phyloP scores from a whole-genome alignment of 2,329 filamentous ascomycete genomes.

The Aspergillus sp. region DNA sequence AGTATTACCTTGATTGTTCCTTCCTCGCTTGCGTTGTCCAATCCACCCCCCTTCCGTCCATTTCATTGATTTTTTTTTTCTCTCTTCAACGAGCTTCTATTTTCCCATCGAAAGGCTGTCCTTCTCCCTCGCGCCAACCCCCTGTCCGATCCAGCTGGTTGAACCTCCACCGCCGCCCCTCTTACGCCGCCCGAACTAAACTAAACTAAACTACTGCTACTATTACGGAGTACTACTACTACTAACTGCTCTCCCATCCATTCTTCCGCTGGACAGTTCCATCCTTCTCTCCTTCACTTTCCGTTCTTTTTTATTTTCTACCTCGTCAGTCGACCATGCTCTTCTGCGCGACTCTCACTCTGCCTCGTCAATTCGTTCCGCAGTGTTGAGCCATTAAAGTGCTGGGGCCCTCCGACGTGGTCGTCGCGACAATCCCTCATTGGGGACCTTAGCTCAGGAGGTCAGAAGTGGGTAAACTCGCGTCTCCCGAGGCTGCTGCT shows the following conservation, averaged over 20 bases:
- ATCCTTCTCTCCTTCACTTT: conserved; percentile 2
- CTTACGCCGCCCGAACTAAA: not conserved
- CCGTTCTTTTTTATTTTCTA: conserved; percentile 7
- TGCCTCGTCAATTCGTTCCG: conserved; percentile 20
- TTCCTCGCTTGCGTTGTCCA: too few species aligned
- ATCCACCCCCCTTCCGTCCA: too few species aligned
- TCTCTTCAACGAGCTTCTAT: too few species aligned
- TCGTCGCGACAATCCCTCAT: not conserved
- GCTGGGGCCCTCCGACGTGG: not conserved
- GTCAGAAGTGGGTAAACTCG: conserved; percentile 4
- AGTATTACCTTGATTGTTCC: too few species aligned
- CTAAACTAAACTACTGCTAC: not conserved
- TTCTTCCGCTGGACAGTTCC: conserved; percentile 9
- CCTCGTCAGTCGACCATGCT: conserved; percentile 23
- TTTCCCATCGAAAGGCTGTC: not conserved
- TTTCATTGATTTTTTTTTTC: too few species aligned
- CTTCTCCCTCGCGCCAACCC: not conserved
- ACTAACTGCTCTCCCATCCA: not conserved
- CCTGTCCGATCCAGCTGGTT: not conserved
- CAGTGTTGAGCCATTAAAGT: conserved; percentile 19
- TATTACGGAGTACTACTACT: too few species aligned
- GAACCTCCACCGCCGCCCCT: not conserved
- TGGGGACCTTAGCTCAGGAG: not conserved
- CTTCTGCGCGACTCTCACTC: conserved; percentile 13
- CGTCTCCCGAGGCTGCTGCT: conserved; percentile 19